Conservation (phyloP, 139 green algal genomes). For the Coccomyxa sp. region DNA sequence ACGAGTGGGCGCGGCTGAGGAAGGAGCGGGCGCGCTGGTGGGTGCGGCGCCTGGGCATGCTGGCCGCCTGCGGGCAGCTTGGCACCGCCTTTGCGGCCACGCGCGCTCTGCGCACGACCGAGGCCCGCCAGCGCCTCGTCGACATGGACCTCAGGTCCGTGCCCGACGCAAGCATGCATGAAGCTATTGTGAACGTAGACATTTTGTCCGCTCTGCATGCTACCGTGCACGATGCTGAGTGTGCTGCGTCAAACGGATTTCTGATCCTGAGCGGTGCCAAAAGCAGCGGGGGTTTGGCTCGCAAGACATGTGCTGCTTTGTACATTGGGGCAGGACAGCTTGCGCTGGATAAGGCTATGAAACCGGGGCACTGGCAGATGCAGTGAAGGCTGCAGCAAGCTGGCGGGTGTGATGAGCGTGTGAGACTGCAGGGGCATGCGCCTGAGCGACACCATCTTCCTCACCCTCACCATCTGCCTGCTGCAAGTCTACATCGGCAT, state of each 20-base stretch:
- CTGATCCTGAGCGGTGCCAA: no score
- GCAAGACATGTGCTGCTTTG: no score
- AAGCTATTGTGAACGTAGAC: no score
- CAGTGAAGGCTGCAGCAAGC: neutral
- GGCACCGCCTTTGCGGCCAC: conserved; percentile 32
- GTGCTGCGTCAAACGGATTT: no score
- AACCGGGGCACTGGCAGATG: no score
- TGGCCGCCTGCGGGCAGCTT: conserved; percentile 27
- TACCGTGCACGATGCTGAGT: no score
- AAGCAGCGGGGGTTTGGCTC: no score
- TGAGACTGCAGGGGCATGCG: conserved; percentile 25
- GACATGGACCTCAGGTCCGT: conserved; percentile 42
- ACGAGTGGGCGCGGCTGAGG: neutral
- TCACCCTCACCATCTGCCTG: conserved; percentile 24
- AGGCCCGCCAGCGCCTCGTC: conserved; percentile 21
- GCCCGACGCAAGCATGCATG: no score
- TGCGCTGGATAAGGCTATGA: no score
- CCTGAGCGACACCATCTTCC: conserved; percentile 34
- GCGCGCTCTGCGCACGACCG: conserved; percentile 23
- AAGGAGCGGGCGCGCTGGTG: conserved; percentile 14
- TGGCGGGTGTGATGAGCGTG: neutral
- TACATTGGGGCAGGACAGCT: no score
- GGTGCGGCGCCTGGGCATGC: conserved; percentile 24
- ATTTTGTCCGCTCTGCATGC: no score
- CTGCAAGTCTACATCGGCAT: conserved; percentile 22